A percentile compares a stretch with the other conserved stretches of the same genome.
These are phyloP conservation scores for Graphilbum ipis-grandicollis DNA, from an alignment of 2,329 filamentous ascomycete species.

Conservation along the genomic window DNA sequence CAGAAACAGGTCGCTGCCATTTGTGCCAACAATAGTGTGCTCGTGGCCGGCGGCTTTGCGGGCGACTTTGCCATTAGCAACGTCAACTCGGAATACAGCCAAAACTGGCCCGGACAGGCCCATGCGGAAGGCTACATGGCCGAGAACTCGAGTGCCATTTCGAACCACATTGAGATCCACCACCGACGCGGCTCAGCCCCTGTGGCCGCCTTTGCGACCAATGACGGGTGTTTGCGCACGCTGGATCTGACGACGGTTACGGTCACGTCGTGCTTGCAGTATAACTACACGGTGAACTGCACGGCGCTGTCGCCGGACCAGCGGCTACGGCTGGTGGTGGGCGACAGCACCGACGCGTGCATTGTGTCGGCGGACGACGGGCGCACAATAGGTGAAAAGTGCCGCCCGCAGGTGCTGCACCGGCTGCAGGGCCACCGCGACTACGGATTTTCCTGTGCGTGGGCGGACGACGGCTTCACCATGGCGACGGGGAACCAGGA, in stretches of 20 bases:
- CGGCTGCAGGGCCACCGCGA: slow-evolving; percentile 47
- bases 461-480: slow-evolving; percentile 61
- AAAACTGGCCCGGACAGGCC: slow-evolving; percentile 14
- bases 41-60: slow-evolving; percentile 41
- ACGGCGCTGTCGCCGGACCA: slow-evolving; percentile 54
- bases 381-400: slow-evolving; percentile 9
- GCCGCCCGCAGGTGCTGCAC: slow-evolving; percentile 26
- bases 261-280: slow-evolving; percentile 34
- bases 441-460: slow-evolving; percentile 61
- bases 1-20: slow-evolving; percentile 28
- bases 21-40: slow-evolving; percentile 32
- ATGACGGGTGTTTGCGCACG: slow-evolving; percentile 40
- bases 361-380: slow-evolving; percentile 55
- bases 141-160: slow-evolving; percentile 34
- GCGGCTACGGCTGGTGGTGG: slow-evolving; percentile 55
- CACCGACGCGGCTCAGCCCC: slow-evolving; percentile 29
- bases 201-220: slow-evolving; percentile 45
- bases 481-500: slow-evolving; percentile 67
- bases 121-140: slow-evolving; percentile 30
- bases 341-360: slow-evolving; percentile 46
- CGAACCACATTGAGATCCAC: slow-evolving; percentile 46
- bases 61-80: slow-evolving; percentile 35
- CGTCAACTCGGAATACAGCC: slow-evolving; percentile 18
- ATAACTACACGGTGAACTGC: slow-evolving; percentile 52
- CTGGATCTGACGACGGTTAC: slow-evolving; percentile 41